Evolutionary conservation across 2,329 filamentous ascomycete genomes (phyloP).

Genomic region (Grosmannia huntii): DNA sequence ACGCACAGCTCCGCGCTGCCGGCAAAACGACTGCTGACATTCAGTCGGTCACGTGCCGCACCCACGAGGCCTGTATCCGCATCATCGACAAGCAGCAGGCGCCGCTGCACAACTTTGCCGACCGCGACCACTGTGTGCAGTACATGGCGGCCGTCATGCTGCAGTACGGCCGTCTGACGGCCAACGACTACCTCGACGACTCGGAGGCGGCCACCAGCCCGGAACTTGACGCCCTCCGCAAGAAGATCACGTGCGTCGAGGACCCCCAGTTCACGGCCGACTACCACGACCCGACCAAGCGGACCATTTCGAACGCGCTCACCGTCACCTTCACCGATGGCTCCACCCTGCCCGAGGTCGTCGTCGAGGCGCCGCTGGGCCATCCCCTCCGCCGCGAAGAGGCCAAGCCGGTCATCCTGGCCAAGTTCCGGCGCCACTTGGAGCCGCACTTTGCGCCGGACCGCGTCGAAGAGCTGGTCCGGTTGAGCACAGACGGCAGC

Average conservation of each 20-base stretch:
- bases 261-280: constrained; percentile 88
- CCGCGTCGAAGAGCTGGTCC: constrained; percentile 70
- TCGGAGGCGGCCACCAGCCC: constrained; percentile 82
- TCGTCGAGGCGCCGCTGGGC: constrained; percentile 86
- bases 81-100: constrained; percentile 94
- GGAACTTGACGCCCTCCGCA: constrained; percentile 79
- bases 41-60: constrained; percentile 84
- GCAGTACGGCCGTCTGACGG: constrained; percentile 83
- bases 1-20: constrained; percentile 66
- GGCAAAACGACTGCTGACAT: constrained; percentile 92
- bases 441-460: constrained; percentile 66
- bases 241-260: constrained; percentile 93
- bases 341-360: constrained; percentile 78
- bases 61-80: constrained; percentile 94
- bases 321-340: constrained; percentile 93
- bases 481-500: constrained; percentile 62
- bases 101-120: constrained; percentile 98
- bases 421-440: constrained; percentile 90
- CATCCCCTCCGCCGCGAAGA: constrained; percentile 85
- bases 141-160: constrained; percentile 99
- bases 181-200: constrained; percentile 86
- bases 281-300: constrained; percentile 87
- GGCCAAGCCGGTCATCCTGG: constrained; percentile 92
- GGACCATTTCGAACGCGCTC: constrained; percentile 93
- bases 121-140: constrained; percentile 98